Conservation (phyloP, 2,329 filamentous ascomycete genomes). For the Claviceps spartinae region DNA sequence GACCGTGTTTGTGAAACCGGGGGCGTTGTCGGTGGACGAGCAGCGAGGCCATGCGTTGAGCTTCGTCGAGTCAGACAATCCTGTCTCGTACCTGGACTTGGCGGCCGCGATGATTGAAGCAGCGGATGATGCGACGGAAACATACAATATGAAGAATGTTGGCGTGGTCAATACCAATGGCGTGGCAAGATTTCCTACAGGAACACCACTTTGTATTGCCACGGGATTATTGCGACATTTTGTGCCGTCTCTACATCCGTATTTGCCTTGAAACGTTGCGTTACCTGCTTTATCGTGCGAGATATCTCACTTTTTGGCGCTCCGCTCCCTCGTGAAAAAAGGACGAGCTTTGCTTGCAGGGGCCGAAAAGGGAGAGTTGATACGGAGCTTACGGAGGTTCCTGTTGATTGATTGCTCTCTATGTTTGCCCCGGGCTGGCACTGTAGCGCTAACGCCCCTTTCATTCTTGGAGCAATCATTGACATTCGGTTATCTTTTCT, state of each 20-base stretch:
- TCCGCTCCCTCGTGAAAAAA: too few relatives aligned
- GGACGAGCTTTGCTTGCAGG: too few relatives aligned
- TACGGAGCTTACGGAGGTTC: too few relatives aligned
- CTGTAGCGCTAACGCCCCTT: too few relatives aligned
- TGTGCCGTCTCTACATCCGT: conserved; percentile 1
- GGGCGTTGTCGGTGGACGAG: conserved; percentile 3
- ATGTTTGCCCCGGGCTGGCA: too few relatives aligned
- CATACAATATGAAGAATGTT: conserved; percentile 14
- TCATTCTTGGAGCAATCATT: too few relatives aligned
- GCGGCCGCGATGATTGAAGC: conserved; percentile 33
- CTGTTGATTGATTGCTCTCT: too few relatives aligned
- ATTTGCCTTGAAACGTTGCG: not conserved
- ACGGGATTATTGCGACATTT: conserved; percentile 2
- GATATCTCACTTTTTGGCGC: too few relatives aligned
- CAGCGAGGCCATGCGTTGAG: conserved; percentile 27
- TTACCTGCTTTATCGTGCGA: too few relatives aligned
- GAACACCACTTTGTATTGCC: not conserved
- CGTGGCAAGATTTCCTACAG: not conserved
- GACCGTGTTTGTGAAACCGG: conserved; percentile 29
- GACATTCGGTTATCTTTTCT: too few relatives aligned
- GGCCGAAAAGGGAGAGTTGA: too few relatives aligned
- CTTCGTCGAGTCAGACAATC: conserved; percentile 22
- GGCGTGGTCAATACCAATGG: conserved; percentile 3
- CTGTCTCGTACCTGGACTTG: conserved; percentile 15
- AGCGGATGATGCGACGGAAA: conserved; percentile 19